A percentile compares a stretch with the other conserved stretches of the same genome.
Conservation (phyloP, 139 green algal genomes). For the Ulvella scutata region DNA sequence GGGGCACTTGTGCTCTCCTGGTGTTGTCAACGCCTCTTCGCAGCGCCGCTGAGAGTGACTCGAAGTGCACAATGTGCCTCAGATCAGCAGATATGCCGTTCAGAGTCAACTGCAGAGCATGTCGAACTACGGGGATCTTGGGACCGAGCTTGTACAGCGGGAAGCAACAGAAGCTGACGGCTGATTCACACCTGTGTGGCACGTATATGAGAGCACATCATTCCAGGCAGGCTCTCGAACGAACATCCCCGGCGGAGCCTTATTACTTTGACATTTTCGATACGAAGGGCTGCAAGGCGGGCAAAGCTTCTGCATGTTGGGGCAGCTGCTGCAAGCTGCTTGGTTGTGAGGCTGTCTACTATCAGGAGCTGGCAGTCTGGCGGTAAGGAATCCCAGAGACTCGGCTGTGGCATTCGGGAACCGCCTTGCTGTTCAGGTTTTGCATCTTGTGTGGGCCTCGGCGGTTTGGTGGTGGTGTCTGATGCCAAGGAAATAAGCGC, state of each 20-base stretch:
- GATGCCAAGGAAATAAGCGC: neutral
- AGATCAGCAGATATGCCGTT: neutral
- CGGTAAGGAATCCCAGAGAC: neutral
- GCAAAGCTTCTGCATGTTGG: neutral
- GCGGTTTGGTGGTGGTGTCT: too few species aligned
- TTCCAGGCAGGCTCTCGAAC: neutral
- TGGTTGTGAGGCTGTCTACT: neutral
- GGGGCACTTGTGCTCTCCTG: neutral
- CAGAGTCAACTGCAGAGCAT: neutral
- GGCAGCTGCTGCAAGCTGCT: neutral
- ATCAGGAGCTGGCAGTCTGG: neutral
- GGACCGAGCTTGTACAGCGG: neutral
- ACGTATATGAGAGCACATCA: neutral
- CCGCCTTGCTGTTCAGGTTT: too few species aligned
- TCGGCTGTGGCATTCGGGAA: neutral
- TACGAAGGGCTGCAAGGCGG: neutral
- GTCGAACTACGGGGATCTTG: neutral
- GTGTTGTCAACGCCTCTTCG: neutral
- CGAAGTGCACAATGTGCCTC: neutral
- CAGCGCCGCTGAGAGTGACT: neutral
- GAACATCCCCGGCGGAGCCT: neutral
- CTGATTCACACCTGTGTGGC: neutral
- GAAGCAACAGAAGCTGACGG: neutral
- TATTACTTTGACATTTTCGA: neutral
- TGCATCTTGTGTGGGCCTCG: too few species aligned